Evolutionary conservation across 768 basidiomycete genomes (phyloP).

Genomic region (Tricholomella constricta): DNA sequence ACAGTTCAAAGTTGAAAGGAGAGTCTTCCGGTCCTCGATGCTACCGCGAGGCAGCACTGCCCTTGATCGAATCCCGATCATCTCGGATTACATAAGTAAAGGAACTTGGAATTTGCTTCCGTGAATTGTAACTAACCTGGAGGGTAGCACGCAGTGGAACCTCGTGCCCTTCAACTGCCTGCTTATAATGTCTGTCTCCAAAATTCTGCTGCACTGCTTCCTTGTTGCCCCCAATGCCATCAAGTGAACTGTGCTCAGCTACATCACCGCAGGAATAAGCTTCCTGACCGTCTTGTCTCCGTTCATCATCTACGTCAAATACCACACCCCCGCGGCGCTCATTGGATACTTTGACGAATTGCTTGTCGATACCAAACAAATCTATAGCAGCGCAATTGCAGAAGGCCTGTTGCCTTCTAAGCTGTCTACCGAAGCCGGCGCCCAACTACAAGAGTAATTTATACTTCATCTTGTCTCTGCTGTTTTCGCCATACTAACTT

Average conservation of each 20-base stretch:
- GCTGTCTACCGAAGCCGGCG: too few relatives aligned
- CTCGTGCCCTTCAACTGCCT: not conserved
- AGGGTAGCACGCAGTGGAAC: not conserved
- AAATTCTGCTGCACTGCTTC: too few relatives aligned
- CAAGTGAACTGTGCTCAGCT: constrained; percentile 4
- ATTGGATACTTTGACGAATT: constrained; percentile 7
- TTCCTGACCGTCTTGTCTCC: constrained; percentile 2
- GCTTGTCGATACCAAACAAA: not conserved
- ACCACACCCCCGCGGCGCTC: not conserved
- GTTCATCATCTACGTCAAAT: not conserved
- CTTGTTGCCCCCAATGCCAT: not conserved
- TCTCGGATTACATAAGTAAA: too few relatives aligned
- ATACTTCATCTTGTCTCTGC: too few relatives aligned
- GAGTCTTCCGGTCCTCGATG: not conserved
- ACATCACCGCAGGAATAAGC: constrained; percentile 10
- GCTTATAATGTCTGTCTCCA: not conserved
- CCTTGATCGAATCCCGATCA: too few relatives aligned
- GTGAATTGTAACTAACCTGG: not conserved
- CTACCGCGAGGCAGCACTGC: not conserved
- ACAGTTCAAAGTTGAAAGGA: not conserved
- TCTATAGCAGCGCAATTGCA: not conserved
- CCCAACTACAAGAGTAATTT: too few relatives aligned
- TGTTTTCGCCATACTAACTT: too few relatives aligned
- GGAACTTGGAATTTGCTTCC: too few relatives aligned
- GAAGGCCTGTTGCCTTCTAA: constrained; percentile 2